These are phyloP conservation scores for Nakaseomyces kungkrabaensis DNA, from an alignment of 1,139 yeast species.

Conservation along the genomic window DNA sequence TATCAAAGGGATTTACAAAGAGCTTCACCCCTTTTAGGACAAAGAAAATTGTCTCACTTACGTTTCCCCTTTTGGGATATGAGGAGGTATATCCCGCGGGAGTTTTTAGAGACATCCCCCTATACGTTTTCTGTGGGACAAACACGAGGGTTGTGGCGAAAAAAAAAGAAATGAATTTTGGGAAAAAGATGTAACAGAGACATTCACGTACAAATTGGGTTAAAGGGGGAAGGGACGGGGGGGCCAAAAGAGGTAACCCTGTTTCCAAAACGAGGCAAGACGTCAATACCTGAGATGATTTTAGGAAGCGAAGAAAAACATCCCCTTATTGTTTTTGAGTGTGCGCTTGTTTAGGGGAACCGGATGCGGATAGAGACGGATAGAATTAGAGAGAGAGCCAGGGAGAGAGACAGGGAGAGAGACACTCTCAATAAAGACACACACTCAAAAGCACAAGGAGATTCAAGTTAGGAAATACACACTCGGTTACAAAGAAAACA, in stretches of 20 bases:
- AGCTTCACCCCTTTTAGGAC: too few relatives aligned
- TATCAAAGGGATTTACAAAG: too few relatives aligned
- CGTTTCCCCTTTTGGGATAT: too few relatives aligned
- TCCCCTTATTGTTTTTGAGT: not conserved
- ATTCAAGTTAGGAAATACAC: too few relatives aligned
- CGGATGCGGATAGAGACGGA: too few relatives aligned
- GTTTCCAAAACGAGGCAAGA: not conserved
- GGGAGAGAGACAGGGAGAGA: too few relatives aligned
- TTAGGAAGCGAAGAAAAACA: not conserved
- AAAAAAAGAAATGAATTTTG: not conserved
- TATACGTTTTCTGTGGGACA: not conserved
- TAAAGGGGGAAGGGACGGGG: not conserved
- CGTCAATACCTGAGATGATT: not conserved
- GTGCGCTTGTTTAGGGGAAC: too few relatives aligned
- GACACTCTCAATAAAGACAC: too few relatives aligned
- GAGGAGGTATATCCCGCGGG: not conserved
- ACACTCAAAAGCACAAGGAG: too few relatives aligned
- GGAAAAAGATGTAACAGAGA: not conserved
- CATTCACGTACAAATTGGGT: not conserved
- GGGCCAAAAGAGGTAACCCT: not conserved
- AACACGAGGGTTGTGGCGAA: not conserved
- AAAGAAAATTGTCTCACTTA: too few relatives aligned
- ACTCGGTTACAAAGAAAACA: too few relatives aligned
- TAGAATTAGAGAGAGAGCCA: too few relatives aligned
- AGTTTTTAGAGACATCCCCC: not conserved